A percentile compares a stretch with the other conserved stretches of the same genome.
These are phyloP conservation scores for Ceratocystiopsis brevicomis DNA, from an alignment of 2,329 filamentous ascomycete genomes.

Conservation along the genomic window DNA sequence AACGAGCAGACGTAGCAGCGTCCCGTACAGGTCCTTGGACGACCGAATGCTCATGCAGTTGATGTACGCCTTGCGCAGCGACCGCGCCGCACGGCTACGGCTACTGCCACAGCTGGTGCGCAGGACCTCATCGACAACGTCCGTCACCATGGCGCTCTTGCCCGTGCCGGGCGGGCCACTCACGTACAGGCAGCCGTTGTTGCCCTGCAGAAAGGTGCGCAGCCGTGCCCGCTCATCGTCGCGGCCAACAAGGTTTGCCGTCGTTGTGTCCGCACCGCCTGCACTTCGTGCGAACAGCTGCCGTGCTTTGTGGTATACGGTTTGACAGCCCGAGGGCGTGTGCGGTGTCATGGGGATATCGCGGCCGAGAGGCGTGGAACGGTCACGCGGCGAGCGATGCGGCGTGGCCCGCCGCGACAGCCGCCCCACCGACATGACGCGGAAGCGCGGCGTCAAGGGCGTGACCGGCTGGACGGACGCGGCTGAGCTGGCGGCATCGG, in stretches of 20 bases:
- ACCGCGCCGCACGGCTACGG: constrained; percentile 16
- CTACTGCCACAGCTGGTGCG: constrained; percentile 19
- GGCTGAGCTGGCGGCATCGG: constrained; percentile 32
- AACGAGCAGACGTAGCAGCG: constrained; percentile 49
- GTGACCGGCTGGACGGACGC: constrained; percentile 22
- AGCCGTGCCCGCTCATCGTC: constrained; percentile 51
- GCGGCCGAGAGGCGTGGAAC: background rate
- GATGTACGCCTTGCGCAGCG: constrained; percentile 55
- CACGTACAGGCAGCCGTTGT: constrained; percentile 66
- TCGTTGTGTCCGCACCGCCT: constrained; percentile 30
- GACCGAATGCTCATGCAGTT: constrained; percentile 96
- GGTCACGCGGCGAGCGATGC: constrained; percentile 17
- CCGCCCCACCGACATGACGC: constrained; percentile 58
- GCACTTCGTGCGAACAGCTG: constrained; percentile 72
- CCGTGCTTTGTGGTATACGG: constrained; percentile 71
- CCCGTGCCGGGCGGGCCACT: constrained; percentile 91
- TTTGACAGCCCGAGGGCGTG: constrained; percentile 49
- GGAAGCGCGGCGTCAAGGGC: constrained; percentile 65
- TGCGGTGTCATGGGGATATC: constrained; percentile 31
- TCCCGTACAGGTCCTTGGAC: constrained; percentile 67
- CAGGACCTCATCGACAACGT: constrained; percentile 41
- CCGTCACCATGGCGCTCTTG: constrained; percentile 82
- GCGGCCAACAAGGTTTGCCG: constrained; percentile 45
- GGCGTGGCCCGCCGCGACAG: constrained; percentile 63
- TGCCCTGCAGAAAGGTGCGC: constrained; percentile 41